Percentiles rank a stretch among this genome's conserved stretches.
phyloP scores from a whole-genome alignment of 2,329 filamentous ascomycete species.

The Aspergillus hortae region DNA sequence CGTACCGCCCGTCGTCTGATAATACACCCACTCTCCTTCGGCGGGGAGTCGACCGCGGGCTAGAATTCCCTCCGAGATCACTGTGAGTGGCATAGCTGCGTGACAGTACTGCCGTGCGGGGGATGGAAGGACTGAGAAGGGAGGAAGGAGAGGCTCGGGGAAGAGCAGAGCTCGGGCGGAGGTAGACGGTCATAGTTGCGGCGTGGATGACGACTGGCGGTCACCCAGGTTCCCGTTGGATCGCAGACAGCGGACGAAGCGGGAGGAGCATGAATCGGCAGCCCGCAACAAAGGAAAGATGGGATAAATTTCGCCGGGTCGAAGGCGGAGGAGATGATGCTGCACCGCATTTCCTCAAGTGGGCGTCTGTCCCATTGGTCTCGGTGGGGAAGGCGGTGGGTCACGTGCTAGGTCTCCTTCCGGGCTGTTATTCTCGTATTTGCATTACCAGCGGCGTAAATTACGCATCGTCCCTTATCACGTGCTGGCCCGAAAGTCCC shows the following conservation, averaged over 20 bases:
- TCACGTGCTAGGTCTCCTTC: constrained; percentile 16
- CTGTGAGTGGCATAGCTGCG: constrained; percentile 61
- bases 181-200: constrained; percentile 18
- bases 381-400: constrained; percentile 15
- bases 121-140: constrained; percentile 34
- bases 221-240: constrained; percentile 16
- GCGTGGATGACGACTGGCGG: constrained; percentile 10
- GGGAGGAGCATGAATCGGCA: constrained; percentile 3
- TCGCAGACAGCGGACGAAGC: background rate
- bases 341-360: background rate
- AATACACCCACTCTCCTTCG: constrained; percentile 71
- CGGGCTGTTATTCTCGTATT: constrained; percentile 6
- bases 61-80: constrained; percentile 37
- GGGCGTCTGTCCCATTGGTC: background rate
- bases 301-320: background rate
- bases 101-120: constrained; percentile 23
- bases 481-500: too few relatives aligned
- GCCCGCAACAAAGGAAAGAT: background rate
- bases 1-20: constrained; percentile 78
- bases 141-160: constrained; percentile 12
- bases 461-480: too few relatives aligned
- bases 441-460: constrained; percentile 12
- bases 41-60: constrained; percentile 39
- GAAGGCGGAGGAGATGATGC: background rate
- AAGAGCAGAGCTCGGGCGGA: constrained; percentile 21